A percentile compares a stretch with the other conserved stretches of the same genome.
Evolutionary conservation across 257 asterid species (phyloP).

Genomic region (Solanum habrochaites): DNA sequence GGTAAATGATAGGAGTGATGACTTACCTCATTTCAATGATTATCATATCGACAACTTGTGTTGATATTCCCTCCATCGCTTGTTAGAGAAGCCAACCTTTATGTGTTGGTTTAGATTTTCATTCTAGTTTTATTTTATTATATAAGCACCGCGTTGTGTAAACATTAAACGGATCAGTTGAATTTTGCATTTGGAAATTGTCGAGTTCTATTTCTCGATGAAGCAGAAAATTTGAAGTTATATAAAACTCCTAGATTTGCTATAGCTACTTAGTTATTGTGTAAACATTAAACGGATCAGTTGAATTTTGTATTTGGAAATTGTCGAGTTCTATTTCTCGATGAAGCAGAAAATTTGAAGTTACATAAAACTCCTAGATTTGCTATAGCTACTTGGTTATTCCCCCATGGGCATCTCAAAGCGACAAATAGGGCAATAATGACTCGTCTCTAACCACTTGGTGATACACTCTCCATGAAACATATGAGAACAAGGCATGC

Average conservation of each 20-base stretch:
- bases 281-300: background rate
- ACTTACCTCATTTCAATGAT: background rate
- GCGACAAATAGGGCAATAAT: constrained; percentile 10
- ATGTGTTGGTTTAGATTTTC: background rate
- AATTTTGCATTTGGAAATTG: background rate
- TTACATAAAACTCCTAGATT: background rate
- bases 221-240: background rate
- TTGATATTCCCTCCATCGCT: background rate
- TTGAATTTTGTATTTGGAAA: background rate
- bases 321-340: background rate
- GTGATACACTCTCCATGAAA: constrained; percentile 9
- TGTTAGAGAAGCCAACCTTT: background rate
- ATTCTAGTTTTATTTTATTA: background rate
- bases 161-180: background rate
- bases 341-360: background rate
- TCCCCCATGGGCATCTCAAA: background rate
- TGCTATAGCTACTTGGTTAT: background rate
- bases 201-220: background rate
- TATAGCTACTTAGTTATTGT: background rate
- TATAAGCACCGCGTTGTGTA: background rate
- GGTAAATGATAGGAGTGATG: background rate
- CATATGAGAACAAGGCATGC: constrained; percentile 8
- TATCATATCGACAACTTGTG: background rate
- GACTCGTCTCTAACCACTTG: constrained; percentile 1
- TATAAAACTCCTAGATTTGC: background rate